Base-by-base conservation (phyloP, 371 early-diverging fungal genomes). In the Mortierella sp. region DNA sequence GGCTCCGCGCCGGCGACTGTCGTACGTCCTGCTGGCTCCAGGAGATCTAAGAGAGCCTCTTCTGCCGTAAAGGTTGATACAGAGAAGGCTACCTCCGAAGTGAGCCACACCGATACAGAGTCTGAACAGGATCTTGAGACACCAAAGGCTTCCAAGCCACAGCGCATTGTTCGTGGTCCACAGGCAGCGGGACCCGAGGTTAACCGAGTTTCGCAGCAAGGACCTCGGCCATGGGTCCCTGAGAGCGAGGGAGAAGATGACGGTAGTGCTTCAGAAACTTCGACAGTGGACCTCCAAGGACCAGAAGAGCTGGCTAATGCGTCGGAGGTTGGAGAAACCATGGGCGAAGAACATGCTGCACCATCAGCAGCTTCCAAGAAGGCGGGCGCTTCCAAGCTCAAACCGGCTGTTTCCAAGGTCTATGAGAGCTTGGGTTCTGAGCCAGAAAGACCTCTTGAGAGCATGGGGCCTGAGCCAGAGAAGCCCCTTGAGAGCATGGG, bases 391-490 rank as follows among this genome's bases (percentile, higher is more conserved):
- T 55, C 55, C 24, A 55, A 55, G 28, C 12, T 24, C 28, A 55
- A 55, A 10, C 55, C 24, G 30, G 4, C 59, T 26, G 16, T 62
- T 9, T 10, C 57, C 22, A 54, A 52, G 26, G 35, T 63, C 20
- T 43, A 18, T 5, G 73, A 78, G 26, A 74, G 61, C 37, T 22
- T 75, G 71, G 75, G 72, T 16, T 62, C 66, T 12, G 73, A 66
- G 14, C 65, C 68, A 57, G 81, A 81, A 70, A 66, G 49, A n/a
- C 75, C 72, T 9, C 55, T 81, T 20, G 81, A 81, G 49, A 81
- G 81, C n/a, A 81, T 81, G 81, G 81, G 81, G 5, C 66, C 81
- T 0, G 81, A 80, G 20, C 81, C 76, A 1, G 81, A 80, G 66
- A 67, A 52, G 54, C 66, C 70, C 5, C 52, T 75, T 16, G 81